A percentile compares a stretch with the other conserved stretches of the same genome.
Evolutionary conservation across 2,329 filamentous ascomycete species (phyloP).

Genomic region (Colletotrichum cuscutae): DNA sequence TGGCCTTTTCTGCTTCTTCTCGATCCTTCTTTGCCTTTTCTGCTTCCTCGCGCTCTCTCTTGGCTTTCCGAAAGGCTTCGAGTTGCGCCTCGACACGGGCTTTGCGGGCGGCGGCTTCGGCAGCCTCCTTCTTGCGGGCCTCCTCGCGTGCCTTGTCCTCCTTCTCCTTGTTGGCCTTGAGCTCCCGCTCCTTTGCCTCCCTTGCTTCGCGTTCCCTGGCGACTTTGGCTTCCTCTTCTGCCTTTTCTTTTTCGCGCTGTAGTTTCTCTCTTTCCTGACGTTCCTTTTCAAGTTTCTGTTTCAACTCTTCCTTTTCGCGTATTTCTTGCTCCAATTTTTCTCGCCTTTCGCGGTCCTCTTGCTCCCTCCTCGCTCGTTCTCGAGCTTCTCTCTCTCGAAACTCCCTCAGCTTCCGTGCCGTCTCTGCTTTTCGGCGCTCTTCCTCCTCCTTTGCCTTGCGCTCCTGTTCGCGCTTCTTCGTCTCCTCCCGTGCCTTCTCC

Average conservation of each 20-base stretch:
- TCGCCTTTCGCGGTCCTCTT: constrained; percentile 48
- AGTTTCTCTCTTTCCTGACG: constrained; percentile 51
- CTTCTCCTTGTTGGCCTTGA: constrained; percentile 53
- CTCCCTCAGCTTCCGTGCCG: constrained; percentile 62
- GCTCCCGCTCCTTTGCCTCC: constrained; percentile 44
- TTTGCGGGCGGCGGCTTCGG: constrained; percentile 44
- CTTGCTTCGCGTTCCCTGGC: constrained; percentile 40
- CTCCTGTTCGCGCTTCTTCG: constrained; percentile 70
- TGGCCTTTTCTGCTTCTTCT: constrained; percentile 58
- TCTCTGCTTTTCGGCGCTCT: constrained; percentile 67
- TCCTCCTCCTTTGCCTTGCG: constrained; percentile 70
- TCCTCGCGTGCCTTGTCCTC: constrained; percentile 45
- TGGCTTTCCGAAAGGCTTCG: constrained; percentile 37
- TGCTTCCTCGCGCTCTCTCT: constrained; percentile 57
- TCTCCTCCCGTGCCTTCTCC: constrained; percentile 66
- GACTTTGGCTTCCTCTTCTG: constrained; percentile 52
- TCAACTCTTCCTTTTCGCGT: constrained; percentile 43
- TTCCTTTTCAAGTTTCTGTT: constrained; percentile 43
- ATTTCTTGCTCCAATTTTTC: constrained; percentile 49
- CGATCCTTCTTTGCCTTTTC: constrained; percentile 54
- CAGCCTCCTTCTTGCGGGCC: constrained; percentile 42
- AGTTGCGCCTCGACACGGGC: constrained; percentile 38
- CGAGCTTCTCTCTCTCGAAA: constrained; percentile 66
- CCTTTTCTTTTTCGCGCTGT: constrained; percentile 55
- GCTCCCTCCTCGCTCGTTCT: constrained; percentile 53